Conservation (phyloP, 2,329 filamentous ascomycete species). For the Beauveria scarabaeidicola region DNA sequence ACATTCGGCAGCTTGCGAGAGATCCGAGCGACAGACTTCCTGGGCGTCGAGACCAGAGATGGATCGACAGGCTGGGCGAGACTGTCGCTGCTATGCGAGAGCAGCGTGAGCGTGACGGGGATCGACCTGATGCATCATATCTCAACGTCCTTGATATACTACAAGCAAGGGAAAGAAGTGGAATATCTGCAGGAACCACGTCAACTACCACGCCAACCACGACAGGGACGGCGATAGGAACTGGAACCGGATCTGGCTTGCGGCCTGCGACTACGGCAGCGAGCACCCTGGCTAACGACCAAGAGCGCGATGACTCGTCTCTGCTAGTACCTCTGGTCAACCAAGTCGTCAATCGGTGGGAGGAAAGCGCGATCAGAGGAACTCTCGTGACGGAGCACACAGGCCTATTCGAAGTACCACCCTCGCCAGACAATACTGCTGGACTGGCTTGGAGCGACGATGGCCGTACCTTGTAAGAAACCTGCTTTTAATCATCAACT, state of each 20-base stretch:
- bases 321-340: slow-evolving; percentile 29
- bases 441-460: slow-evolving; percentile 56
- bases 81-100: slow-evolving; percentile 28
- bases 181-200: slow-evolving; percentile 5
- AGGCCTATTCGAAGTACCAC: slow-evolving; percentile 33
- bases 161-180: slow-evolving; percentile 23
- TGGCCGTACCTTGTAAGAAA: slow-evolving; percentile 48
- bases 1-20: slow-evolving; percentile 24
- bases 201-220: not conserved
- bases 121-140: slow-evolving; percentile 18
- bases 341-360: slow-evolving; percentile 29
- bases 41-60: slow-evolving; percentile 23
- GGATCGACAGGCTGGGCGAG: slow-evolving; percentile 28
- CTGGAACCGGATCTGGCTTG: not conserved
- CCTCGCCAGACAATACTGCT: slow-evolving; percentile 49
- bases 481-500: not conserved
- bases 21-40: slow-evolving; percentile 18
- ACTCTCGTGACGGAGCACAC: slow-evolving; percentile 26
- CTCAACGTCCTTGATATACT: slow-evolving; percentile 30
- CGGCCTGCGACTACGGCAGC: not conserved
- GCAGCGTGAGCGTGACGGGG: slow-evolving; percentile 25
- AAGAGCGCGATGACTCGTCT: slow-evolving; percentile 28
- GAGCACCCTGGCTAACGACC: slow-evolving; percentile 16
- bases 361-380: slow-evolving; percentile 27
- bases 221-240: not conserved